Conservation (phyloP, 371 early-diverging fungal species). For the Chytridiales sp. region DNA sequence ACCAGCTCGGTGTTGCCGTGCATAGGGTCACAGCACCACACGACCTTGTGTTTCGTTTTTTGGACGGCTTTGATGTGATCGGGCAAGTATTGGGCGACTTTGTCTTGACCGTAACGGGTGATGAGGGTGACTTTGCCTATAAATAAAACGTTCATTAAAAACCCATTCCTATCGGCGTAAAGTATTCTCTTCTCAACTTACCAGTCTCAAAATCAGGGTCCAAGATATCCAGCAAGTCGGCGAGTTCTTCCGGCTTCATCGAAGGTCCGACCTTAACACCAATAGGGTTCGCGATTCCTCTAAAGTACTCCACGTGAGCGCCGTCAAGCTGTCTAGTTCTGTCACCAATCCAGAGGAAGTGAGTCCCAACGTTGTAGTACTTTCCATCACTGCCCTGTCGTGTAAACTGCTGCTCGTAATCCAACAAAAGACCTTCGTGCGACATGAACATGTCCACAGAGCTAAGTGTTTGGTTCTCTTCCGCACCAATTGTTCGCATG, state of each 20-base stretch:
- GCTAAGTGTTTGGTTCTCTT: constrained; percentile 43
- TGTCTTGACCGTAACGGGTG: constrained; percentile 87
- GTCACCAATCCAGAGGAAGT: constrained; percentile 98
- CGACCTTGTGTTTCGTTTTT: constrained; percentile 75
- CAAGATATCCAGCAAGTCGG: constrained; percentile 75
- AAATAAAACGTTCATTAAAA: background rate
- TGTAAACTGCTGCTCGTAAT: constrained; percentile 86
- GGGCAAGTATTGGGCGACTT: constrained; percentile 77
- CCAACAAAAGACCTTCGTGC: constrained; percentile 91
- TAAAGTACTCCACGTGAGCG: constrained; percentile 94
- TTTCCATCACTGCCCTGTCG: constrained; percentile 49
- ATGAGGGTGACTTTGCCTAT: constrained; percentile 90
- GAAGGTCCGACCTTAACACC: constrained; percentile 95
- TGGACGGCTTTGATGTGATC: constrained; percentile 88
- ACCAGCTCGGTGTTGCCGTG: constrained; percentile 93
- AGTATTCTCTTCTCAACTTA: constrained; percentile 7
- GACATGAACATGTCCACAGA: constrained; percentile 91
- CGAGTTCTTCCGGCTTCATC: constrained; percentile 82
- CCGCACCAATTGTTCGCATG: constrained; percentile 60
- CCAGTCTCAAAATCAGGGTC: constrained; percentile 77
- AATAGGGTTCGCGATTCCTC: constrained; percentile 92
- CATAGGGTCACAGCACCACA: constrained; percentile 94
- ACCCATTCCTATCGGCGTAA: background rate
- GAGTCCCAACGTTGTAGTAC: constrained; percentile 78
- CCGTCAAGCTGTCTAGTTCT: constrained; percentile 93